Percentiles rank a stretch among this genome's conserved stretches.
phyloP scores from a whole-genome alignment of 2,329 filamentous ascomycete species.

The Monosporascus sp. region DNA sequence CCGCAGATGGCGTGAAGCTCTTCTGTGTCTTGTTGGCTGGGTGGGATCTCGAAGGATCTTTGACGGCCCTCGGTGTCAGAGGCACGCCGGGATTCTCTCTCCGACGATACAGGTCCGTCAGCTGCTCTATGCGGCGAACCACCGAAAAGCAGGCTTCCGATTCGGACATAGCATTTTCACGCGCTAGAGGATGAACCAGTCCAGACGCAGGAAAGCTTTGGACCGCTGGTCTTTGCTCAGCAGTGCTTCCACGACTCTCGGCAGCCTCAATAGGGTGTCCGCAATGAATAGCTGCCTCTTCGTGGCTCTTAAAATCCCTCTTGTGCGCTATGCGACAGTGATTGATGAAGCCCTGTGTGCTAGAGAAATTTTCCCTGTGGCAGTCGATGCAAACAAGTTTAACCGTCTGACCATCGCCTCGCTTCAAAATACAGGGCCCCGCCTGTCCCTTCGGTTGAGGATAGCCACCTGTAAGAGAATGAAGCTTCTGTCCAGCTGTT shows the following conservation, averaged over 20 bases:
- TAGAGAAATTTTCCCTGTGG: slow-evolving; percentile 85
- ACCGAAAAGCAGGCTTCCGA: slow-evolving; percentile 49
- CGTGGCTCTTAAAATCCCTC: slow-evolving; percentile 90
- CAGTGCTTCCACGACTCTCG: slow-evolving; percentile 45
- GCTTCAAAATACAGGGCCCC: slow-evolving; percentile 78
- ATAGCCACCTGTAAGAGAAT: slow-evolving; percentile 66
- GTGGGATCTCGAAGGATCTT: slow-evolving; percentile 15
- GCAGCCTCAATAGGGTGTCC: slow-evolving; percentile 75
- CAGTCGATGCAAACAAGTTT: slow-evolving; percentile 90
- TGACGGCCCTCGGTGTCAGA: slow-evolving; percentile 34
- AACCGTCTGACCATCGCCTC: slow-evolving; percentile 78
- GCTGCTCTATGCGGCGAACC: slow-evolving; percentile 45
- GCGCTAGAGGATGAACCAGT: slow-evolving; percentile 58
- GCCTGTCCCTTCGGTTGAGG: slow-evolving; percentile 73
- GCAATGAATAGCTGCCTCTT: slow-evolving; percentile 83
- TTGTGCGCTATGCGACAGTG: slow-evolving; percentile 96
- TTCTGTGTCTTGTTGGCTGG: slow-evolving; percentile 21
- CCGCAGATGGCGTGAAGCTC: slow-evolving; percentile 48
- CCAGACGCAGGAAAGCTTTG: slow-evolving; percentile 33
- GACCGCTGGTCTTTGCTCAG: slow-evolving; percentile 33
- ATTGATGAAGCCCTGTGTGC: slow-evolving; percentile 98
- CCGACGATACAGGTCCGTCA: slow-evolving; percentile 46
- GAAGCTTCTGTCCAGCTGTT: slow-evolving; percentile 55
- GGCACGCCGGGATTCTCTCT: slow-evolving; percentile 46
- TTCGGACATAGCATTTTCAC: slow-evolving; percentile 48